These are phyloP conservation scores for Pleomassaria siparia DNA, from an alignment of 2,329 filamentous ascomycete genomes.

Conservation along the genomic window DNA sequence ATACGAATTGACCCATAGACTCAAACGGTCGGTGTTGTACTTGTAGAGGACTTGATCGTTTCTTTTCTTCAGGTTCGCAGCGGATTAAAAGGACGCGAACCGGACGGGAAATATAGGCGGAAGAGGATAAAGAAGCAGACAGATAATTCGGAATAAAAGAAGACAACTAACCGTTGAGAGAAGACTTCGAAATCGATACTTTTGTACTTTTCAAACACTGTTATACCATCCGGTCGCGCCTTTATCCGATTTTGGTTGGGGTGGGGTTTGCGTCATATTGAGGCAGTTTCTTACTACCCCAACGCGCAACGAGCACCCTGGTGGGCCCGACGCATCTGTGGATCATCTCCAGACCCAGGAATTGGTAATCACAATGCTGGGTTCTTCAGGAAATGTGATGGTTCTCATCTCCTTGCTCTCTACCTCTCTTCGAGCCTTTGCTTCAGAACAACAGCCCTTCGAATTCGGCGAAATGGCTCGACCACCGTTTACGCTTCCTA, in stretches of 20 bases:
- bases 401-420: slow-evolving; percentile 19
- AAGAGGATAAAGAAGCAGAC: neutral
- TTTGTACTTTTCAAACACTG: neutral
- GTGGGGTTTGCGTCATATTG: slow-evolving; percentile 25
- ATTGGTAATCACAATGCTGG: slow-evolving; percentile 25
- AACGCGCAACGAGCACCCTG: slow-evolving; percentile 29
- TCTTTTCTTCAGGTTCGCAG: no score
- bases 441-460: slow-evolving; percentile 38
- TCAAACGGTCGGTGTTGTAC: no score
- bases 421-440: slow-evolving; percentile 11
- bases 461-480: slow-evolving; percentile 40
- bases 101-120: neutral
- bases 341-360: slow-evolving; percentile 11
- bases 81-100: no score
- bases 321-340: slow-evolving; percentile 24
- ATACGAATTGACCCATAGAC: no score
- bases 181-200: no score
- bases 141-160: no score
- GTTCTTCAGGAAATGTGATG: slow-evolving; percentile 13
- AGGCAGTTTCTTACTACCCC: slow-evolving; percentile 27
- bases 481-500: slow-evolving; percentile 61
- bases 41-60: neutral
- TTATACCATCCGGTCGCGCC: no score
- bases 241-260: no score
- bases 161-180: no score